A percentile compares a stretch with the other conserved stretches of the same genome.
phyloP scores from a whole-genome alignment of 106 monocot genomes.

The Acanthochlamys bracteata region DNA sequence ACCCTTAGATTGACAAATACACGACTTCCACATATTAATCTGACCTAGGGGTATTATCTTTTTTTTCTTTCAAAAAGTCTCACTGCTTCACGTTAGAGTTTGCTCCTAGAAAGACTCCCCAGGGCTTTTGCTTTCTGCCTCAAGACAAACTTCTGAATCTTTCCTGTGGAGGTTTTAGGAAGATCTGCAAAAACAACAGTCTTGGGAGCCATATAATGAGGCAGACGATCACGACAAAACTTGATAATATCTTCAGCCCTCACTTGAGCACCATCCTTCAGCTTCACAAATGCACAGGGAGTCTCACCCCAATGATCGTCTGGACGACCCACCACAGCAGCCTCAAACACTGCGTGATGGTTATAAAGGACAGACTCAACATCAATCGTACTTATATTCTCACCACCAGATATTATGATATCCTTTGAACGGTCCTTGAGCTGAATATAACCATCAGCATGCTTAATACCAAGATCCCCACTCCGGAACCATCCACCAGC shows the following conservation, averaged over 20 bases:
- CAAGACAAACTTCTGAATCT: slow-evolving; percentile 15
- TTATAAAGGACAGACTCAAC: slow-evolving; percentile 26
- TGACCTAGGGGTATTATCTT: too few species aligned
- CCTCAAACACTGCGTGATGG: slow-evolving; percentile 39
- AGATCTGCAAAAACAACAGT: slow-evolving; percentile 15
- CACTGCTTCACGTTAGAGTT: too few species aligned
- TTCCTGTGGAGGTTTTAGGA: slow-evolving; percentile 13
- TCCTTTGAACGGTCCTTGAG: slow-evolving; percentile 32
- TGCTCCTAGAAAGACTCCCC: slow-evolving; percentile 14
- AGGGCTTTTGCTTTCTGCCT: slow-evolving; percentile 12
- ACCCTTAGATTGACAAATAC: too few species aligned
- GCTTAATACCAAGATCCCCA: slow-evolving; percentile 26
- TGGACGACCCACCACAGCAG: slow-evolving; percentile 30
- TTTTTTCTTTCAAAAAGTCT: too few species aligned
- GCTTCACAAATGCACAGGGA: slow-evolving; percentile 23
- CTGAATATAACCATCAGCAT: slow-evolving; percentile 25
- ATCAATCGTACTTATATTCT: slow-evolving; percentile 33
- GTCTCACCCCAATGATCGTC: slow-evolving; percentile 39
- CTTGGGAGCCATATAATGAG: slow-evolving; percentile 13
- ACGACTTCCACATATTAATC: too few species aligned
- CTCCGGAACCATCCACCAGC: slow-evolving; percentile 23
- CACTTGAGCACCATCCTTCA: slow-evolving; percentile 10
- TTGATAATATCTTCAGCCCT: slow-evolving; percentile 6
- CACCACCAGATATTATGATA: slow-evolving; percentile 32
- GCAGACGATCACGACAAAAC: slow-evolving; percentile 8